A percentile compares a stretch with the other conserved stretches of the same genome.
phyloP scores from a whole-genome alignment of 2,329 filamentous ascomycete species.

The Colletotrichum karsti region DNA sequence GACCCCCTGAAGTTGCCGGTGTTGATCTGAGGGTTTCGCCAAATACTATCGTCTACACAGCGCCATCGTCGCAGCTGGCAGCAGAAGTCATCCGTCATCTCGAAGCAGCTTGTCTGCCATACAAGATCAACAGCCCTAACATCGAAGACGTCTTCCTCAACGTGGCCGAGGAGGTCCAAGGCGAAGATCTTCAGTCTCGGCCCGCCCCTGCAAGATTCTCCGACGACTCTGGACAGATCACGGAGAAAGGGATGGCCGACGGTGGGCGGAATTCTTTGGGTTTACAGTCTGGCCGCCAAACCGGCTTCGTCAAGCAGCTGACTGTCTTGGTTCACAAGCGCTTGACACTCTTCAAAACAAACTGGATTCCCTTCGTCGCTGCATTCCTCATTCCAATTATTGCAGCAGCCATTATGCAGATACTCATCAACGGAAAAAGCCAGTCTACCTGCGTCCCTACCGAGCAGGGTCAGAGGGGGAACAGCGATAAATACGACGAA shows the following conservation, averaged over 20 bases:
- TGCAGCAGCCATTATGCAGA: conserved; percentile 79
- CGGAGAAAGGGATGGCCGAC: conserved; percentile 37
- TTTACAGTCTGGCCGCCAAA: conserved; percentile 73
- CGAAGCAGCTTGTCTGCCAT: conserved; percentile 76
- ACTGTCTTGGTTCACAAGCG: conserved; percentile 82
- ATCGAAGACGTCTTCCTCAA: conserved; percentile 94
- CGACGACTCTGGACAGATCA: not conserved
- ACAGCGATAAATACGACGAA: conserved; percentile 48
- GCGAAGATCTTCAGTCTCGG: conserved; percentile 30
- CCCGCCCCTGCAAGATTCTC: not conserved
- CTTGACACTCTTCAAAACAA: conserved; percentile 78
- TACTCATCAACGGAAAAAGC: conserved; percentile 72
- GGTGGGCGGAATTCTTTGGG: conserved; percentile 43
- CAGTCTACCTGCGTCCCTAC: conserved; percentile 61
- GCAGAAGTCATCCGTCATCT: conserved; percentile 76
- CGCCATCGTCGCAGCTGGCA: conserved; percentile 74
- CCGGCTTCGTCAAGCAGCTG: conserved; percentile 76
- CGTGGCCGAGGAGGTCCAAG: conserved; percentile 80
- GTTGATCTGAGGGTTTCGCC: conserved; percentile 67
- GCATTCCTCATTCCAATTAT: conserved; percentile 82
- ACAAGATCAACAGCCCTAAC: conserved; percentile 86
- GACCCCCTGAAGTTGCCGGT: conserved; percentile 60
- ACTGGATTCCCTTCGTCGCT: conserved; percentile 78
- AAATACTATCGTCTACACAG: conserved; percentile 79
- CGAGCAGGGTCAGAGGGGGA: conserved; percentile 51